Evolutionary conservation across 139 green algal species (phyloP).

Genomic region (Micractinium sp.): DNA sequence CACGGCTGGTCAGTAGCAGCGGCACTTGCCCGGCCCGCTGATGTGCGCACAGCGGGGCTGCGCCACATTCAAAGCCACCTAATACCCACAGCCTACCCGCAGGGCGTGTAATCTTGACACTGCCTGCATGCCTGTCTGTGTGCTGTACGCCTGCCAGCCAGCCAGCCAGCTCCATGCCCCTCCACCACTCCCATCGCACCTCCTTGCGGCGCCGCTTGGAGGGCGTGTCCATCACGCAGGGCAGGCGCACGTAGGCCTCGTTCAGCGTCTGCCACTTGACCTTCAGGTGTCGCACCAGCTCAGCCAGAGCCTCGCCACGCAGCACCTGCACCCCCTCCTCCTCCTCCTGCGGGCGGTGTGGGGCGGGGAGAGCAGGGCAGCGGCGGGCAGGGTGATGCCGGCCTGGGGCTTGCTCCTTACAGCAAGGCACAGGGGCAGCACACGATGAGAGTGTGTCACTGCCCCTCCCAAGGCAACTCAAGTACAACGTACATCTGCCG

Average conservation of each 20-base stretch:
- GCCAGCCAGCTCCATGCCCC: neutral
- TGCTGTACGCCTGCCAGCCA: neutral
- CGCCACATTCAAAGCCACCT: neutral
- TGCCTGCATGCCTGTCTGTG: neutral
- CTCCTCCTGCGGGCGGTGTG: neutral
- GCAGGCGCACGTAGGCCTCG: slow-evolving; percentile 80
- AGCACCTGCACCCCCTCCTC: slow-evolving; percentile 37
- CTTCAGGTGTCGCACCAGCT: slow-evolving; percentile 87
- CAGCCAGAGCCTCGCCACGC: slow-evolving; percentile 59
- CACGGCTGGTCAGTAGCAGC: neutral
- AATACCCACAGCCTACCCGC: neutral
- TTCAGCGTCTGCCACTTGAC: slow-evolving; percentile 87
- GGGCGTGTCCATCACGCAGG: slow-evolving; percentile 78
- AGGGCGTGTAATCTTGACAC: neutral
- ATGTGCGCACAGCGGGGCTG: neutral
- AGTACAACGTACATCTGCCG: neutral
- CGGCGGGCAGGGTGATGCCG: neutral
- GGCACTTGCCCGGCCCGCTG: neutral
- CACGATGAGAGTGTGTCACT: too few species aligned
- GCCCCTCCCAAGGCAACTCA: too few species aligned
- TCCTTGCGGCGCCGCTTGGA: slow-evolving; percentile 78
- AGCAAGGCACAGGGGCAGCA: too few species aligned
- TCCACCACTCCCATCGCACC: neutral
- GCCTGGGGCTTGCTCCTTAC: too few species aligned
- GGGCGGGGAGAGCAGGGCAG: neutral